These are phyloP conservation scores for Solanum dulcamara DNA, from an alignment of 257 asterid species.

Conservation along the genomic window DNA sequence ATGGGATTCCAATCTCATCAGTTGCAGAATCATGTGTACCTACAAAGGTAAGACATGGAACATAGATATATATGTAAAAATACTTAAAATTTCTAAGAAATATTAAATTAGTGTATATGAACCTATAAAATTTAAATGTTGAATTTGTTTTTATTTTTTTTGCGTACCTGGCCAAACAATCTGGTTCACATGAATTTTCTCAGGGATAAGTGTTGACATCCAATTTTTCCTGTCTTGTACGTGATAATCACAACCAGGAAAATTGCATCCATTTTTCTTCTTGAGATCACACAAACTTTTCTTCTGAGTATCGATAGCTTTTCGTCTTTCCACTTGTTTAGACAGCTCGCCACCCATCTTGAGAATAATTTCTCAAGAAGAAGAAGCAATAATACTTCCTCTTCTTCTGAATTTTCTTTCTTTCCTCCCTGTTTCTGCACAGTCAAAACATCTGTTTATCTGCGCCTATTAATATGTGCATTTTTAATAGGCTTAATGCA, in stretches of 20 bases:
- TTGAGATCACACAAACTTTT: slow-evolving; percentile 37
- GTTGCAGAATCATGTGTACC: slow-evolving; percentile 97
- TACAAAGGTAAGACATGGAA: not conserved
- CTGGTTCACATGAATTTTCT: slow-evolving; percentile 34
- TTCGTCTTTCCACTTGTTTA: slow-evolving; percentile 50
- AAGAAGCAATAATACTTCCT: not conserved
- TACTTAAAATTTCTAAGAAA: not conserved
- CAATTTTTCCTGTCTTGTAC: slow-evolving; percentile 60
- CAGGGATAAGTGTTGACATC: slow-evolving; percentile 60
- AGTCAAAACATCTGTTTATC: not conserved
- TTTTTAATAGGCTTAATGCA: not conserved
- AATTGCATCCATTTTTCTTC: slow-evolving; percentile 30
- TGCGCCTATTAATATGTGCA: not conserved
- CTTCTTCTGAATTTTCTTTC: not conserved
- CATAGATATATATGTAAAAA: not conserved
- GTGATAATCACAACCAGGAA: slow-evolving; percentile 60
- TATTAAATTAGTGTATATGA: not conserved
- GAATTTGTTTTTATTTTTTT: slow-evolving; percentile 20
- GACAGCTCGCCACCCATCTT: slow-evolving; percentile 57
- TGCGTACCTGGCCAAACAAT: slow-evolving; percentile 87
- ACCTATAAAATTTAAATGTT: not conserved
- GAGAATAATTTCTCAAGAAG: not conserved
- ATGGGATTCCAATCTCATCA: slow-evolving; percentile 62
- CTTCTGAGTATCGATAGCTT: slow-evolving; percentile 41
- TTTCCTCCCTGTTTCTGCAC: not conserved